A percentile compares a stretch with the other conserved stretches of the same genome.
Evolutionary conservation across 2,329 filamentous ascomycete species (phyloP).

Genomic region (Monosporascus cannonballus): DNA sequence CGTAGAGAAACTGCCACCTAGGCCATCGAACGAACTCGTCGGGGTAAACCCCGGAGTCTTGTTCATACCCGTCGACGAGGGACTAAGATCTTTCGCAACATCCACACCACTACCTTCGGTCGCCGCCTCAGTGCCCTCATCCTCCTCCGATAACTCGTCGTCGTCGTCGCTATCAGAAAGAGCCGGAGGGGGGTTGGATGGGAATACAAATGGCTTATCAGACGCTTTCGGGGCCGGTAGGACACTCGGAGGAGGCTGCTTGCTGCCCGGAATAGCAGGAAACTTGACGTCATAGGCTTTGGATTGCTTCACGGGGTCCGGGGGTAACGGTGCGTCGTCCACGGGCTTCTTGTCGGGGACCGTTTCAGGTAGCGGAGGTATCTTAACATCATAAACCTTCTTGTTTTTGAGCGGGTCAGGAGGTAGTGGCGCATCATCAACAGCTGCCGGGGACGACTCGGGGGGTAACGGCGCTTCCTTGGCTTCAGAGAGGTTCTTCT

Average conservation of each 20-base stretch:
- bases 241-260: constrained; percentile 12
- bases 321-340: constrained; percentile 34
- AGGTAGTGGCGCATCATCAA: constrained; percentile 33
- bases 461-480: constrained; percentile 27
- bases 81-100: constrained; percentile 58
- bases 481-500: constrained; percentile 12
- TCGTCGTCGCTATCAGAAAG: constrained; percentile 32
- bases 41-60: constrained; percentile 48
- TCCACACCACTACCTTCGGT: constrained; percentile 58
- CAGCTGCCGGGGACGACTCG: constrained; percentile 20
- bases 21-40: constrained; percentile 50
- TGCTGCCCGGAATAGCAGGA: constrained; percentile 17
- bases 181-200: constrained; percentile 22
- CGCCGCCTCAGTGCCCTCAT: constrained; percentile 38
- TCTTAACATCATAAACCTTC: constrained; percentile 20
- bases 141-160: constrained; percentile 41
- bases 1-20: constrained; percentile 41
- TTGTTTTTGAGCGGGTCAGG: constrained; percentile 35
- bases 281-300: constrained; percentile 24
- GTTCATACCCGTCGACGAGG: constrained; percentile 36
- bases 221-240: constrained; percentile 19
- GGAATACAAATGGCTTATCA: constrained; percentile 11
- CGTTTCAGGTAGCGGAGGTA: constrained; percentile 18
- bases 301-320: constrained; percentile 28
- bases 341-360: constrained; percentile 17